Evolutionary conservation across 768 basidiomycete genomes (phyloP), one percentile per base, ranked within the genome.

Genomic region (Auriscalpium orientale): DNA sequence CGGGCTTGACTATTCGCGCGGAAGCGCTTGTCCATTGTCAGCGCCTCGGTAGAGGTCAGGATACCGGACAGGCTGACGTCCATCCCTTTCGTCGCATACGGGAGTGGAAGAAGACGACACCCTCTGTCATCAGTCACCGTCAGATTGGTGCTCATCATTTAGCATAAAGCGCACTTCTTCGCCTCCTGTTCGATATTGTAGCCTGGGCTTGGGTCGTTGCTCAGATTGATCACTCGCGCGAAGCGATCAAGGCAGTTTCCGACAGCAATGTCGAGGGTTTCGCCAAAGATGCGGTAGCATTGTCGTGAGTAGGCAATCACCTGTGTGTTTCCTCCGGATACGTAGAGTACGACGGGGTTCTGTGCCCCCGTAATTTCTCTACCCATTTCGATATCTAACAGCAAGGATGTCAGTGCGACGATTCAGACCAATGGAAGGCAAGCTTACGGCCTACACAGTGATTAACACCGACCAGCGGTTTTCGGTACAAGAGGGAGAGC

Each of bases 61-160:
- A 99, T 85, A 1, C 97, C 97, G n/a, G 95, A 95, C 58, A 99
- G 76, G 62, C 93, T 90, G 61, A 98, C 73, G 68, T 99, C 97
- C 97, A 99, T 99, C 33, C 97, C 97, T 67, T 99, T 99, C 1
- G 95, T 99, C 3, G 94, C 80, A 68, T 98, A 99, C 3, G 97
- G 95, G 47, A 99, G 76, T 3, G 85, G 74, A 2, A 98, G 69
- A 2, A 98, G 74, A 15, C 87, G 82, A 65, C 82, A 89, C 12
- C 95, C 95, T 63, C 95, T 97, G 64, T 33, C 44, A 7, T 28
- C 28, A 28, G 28, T 28, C 28, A 28, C 28, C 28, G 28, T 28
- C 28, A 28, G 28, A 28, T 4, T 28, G 28, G 28, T 28, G 28
- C 4, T 28, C 28, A 28, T 2, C 28, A 28, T 28, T 28, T 38